Evolutionary conservation across 2,329 filamentous ascomycete species (phyloP), one percentile per base, ranked within the genome.

Genomic region (Colletotrichum sp.): DNA sequence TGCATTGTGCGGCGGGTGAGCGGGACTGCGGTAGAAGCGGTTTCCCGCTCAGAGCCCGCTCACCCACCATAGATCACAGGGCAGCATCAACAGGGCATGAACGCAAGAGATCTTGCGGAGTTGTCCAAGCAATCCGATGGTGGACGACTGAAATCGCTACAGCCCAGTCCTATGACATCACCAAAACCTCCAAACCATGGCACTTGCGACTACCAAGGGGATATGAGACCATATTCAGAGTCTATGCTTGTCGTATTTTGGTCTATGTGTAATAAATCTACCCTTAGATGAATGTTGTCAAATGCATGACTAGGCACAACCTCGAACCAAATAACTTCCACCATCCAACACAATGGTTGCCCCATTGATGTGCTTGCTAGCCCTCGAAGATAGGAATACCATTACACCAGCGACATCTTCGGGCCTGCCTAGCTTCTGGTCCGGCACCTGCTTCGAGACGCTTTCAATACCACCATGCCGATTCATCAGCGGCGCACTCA

Each of bases 201-300:
- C 39, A 3, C 3, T 12, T 6, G 0, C 18, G 9, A 44, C 39
- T 44, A 44, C 39, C 39, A 44, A 12, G 39, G 6, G 9, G 18
- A 44, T 3, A 44, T 12, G 9, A 6, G 6, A 5, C 5, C 18
- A 12, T n/a, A 6, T n/a, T 44, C 5, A 0, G 9, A n/a, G 9
- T 6, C 39, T 44, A n/a, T 12, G 9, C 5, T 6, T 44, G 39
- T 44, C 18, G 9, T 44, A n/a, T n/a, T 44, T 5, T 44, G 5
- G 39, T 44, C 2, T 10, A 44, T 12, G 5, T 44, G 18, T 5
- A n/a, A 44, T 0, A 44, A 10, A 12, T 12, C 5, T n/a, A 6
- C 0, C 18, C 18, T n/a, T 44, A 44, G 39, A 6, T 6, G 18
- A 5, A n/a, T 44, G 8, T 10, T 44, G 5, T 44, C 18, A 6